Evolutionary conservation across 1,284 basidiomycete species (phyloP).

Genomic region (Marasmius oreades): DNA sequence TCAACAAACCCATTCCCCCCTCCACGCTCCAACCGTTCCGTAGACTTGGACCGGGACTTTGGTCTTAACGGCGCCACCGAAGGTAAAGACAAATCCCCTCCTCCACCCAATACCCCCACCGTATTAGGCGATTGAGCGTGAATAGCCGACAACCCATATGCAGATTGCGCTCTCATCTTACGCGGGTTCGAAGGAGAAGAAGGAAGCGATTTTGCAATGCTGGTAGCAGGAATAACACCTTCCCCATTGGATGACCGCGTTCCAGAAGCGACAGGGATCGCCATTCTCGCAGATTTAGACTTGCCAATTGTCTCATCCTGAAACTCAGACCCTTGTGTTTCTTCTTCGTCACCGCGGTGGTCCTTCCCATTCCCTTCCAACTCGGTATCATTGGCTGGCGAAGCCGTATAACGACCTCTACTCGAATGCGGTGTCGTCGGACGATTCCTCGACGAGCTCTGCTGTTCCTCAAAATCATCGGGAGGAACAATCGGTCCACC

Average conservation of each 20-base stretch:
- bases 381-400: conserved; percentile 23
- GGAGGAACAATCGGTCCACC: conserved; percentile 61
- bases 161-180: conserved; percentile 47
- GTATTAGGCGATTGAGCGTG: conserved; percentile 4
- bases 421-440: conserved; percentile 25
- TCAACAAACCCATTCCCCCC: conserved; percentile 59
- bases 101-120: neutral
- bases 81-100: neutral
- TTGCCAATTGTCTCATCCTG: conserved; percentile 66
- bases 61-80: conserved; percentile 38
- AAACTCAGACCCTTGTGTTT: conserved; percentile 32
- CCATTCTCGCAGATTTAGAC: conserved; percentile 33
- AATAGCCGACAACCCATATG: conserved; percentile 40
- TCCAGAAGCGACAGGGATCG: conserved; percentile 1
- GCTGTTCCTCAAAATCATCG: conserved; percentile 30
- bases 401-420: conserved; percentile 40
- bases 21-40: conserved; percentile 37
- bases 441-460: conserved; percentile 13
- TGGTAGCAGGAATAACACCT: conserved; percentile 5
- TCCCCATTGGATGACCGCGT: conserved; percentile 15
- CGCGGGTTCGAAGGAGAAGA: conserved; percentile 30
- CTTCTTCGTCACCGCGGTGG: conserved; percentile 29
- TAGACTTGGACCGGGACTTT: conserved; percentile 51
- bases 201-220: conserved; percentile 18
- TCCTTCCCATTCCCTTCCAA: conserved; percentile 31